A percentile compares a stretch with the other conserved stretches of the same genome.
Conservation (phyloP, 2,329 filamentous ascomycete genomes). For the Elsinoe fawcettii region DNA sequence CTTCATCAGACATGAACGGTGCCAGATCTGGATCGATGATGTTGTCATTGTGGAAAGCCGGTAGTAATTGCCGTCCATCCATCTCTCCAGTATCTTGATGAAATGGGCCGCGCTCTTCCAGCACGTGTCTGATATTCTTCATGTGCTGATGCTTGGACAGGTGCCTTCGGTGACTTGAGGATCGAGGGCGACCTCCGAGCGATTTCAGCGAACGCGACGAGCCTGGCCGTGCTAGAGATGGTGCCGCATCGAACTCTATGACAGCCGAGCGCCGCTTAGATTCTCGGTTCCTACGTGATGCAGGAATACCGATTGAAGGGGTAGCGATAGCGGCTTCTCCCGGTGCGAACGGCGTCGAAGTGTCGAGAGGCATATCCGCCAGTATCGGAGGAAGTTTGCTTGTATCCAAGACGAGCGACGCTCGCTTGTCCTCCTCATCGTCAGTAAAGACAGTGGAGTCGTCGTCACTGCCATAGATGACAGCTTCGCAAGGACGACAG, state of each 20-base stretch:
- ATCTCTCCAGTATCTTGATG: slow-evolving; percentile 60
- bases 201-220: slow-evolving; percentile 86
- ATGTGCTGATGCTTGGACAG: slow-evolving; percentile 81
- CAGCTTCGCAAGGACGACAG: slow-evolving; percentile 84
- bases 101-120: slow-evolving; percentile 82
- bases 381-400: slow-evolving; percentile 30
- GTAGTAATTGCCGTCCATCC: slow-evolving; percentile 53
- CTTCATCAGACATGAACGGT: slow-evolving; percentile 89
- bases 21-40: slow-evolving; percentile 96
- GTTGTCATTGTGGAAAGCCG: slow-evolving; percentile 96
- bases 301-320: slow-evolving; percentile 58
- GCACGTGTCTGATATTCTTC: slow-evolving; percentile 61
- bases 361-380: slow-evolving; percentile 31
- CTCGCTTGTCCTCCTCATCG: slow-evolving; percentile 42
- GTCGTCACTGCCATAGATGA: slow-evolving; percentile 85
- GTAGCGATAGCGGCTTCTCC: slow-evolving; percentile 35
- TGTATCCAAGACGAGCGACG: slow-evolving; percentile 9
- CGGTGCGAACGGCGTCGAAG: slow-evolving; percentile 13
- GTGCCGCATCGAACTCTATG: slow-evolving; percentile 79
- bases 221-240: slow-evolving; percentile 73
- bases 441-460: slow-evolving; percentile 87
- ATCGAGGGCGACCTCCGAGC: slow-evolving; percentile 61
- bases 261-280: slow-evolving; percentile 78
- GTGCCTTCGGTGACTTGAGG: slow-evolving; percentile 71
- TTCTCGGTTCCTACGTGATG: slow-evolving; percentile 60